phyloP scores from a whole-genome alignment of 2,329 filamentous ascomycete species.

The Fusarium illudens region DNA sequence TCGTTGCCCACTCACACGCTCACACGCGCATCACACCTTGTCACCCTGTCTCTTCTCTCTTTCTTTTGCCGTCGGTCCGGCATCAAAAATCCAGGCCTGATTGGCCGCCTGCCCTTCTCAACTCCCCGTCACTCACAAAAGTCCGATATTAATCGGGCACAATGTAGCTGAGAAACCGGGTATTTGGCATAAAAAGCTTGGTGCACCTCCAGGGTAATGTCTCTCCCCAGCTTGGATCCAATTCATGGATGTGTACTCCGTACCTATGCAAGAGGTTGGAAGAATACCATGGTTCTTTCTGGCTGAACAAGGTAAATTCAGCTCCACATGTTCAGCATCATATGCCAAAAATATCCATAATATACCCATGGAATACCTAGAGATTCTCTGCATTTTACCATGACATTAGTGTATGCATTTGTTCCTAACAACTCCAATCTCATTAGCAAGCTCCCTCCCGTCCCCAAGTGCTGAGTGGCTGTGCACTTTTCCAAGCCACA shows the following conservation, averaged over 20 bases:
- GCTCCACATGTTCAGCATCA: background rate
- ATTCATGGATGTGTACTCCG: no score
- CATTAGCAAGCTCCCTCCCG: background rate
- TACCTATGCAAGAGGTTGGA: background rate
- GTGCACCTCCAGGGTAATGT: background rate
- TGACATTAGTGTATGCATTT: background rate
- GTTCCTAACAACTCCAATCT: background rate
- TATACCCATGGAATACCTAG: background rate
- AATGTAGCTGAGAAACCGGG: background rate
- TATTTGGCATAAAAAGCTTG: background rate
- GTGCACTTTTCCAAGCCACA: conserved; percentile 11
- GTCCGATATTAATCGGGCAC: background rate
- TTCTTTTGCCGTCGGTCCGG: background rate
- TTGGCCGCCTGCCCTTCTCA: background rate
- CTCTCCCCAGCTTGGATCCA: background rate
- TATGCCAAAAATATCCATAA: background rate
- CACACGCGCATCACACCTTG: background rate
- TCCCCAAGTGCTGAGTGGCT: conserved; percentile 12
- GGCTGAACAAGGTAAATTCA: background rate
- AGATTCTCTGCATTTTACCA: background rate
- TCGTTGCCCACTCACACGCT: background rate
- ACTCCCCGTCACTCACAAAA: background rate
- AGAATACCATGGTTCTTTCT: background rate
- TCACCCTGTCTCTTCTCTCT: background rate
- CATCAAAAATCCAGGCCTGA: background rate